A percentile compares a stretch with the other conserved stretches of the same genome.
Conservation (phyloP, 2,329 filamentous ascomycete species). For the Alternaria sp. region DNA sequence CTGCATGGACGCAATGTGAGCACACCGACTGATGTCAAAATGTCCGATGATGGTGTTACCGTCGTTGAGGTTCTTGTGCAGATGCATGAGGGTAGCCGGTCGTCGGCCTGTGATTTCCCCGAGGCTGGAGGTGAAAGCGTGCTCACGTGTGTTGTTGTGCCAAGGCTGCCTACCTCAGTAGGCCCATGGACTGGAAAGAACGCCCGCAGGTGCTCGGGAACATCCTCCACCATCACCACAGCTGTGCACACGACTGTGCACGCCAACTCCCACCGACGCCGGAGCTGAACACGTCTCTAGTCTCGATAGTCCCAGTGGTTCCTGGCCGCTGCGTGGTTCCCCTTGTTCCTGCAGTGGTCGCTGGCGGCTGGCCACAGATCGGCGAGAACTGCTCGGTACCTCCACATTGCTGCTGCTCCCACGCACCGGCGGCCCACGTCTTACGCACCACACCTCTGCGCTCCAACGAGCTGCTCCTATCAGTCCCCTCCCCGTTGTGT, state of each 20-base stretch:
- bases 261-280: neutral
- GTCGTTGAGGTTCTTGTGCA: neutral
- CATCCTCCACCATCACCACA: neutral
- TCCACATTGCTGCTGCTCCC: conserved; percentile 15
- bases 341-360: conserved; percentile 24
- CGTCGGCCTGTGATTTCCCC: neutral
- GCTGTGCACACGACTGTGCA: neutral
- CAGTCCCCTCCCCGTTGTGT: neutral
- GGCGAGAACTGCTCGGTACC: conserved; percentile 17
- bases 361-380: conserved; percentile 22
- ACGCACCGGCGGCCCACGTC: conserved; percentile 18
- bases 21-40: conserved; percentile 15
- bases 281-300: neutral
- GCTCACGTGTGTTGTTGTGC: neutral
- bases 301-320: neutral
- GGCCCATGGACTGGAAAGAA: neutral
- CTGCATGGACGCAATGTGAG: conserved; percentile 13
- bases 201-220: neutral
- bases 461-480: neutral
- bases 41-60: conserved; percentile 6
- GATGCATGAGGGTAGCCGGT: neutral
- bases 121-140: neutral
- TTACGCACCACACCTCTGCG: conserved; percentile 10
- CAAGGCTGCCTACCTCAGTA: neutral
- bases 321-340: conserved; percentile 1